Evolutionary conservation across 2,329 filamentous ascomycete genomes (phyloP).

Genomic region (Pseudogymnoascus sp.): DNA sequence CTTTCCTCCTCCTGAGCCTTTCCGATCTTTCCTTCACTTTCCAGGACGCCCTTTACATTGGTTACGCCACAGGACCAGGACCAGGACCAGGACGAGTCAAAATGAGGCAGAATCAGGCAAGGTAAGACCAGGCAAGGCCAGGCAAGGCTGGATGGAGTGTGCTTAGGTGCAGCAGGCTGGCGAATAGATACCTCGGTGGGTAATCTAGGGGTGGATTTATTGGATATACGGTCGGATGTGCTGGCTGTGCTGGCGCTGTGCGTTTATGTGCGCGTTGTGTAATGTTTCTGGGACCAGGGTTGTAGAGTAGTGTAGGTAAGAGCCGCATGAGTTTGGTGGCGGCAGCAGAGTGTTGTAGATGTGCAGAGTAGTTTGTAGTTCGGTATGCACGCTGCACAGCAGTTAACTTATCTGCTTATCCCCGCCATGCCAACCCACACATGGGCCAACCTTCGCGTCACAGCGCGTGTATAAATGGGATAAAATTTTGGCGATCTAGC

Average conservation of each 20-base stretch:
- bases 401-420: not conserved
- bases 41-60: not conserved
- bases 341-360: not conserved
- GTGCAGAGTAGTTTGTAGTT: not conserved
- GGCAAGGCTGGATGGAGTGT: not conserved
- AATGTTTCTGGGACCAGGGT: not conserved
- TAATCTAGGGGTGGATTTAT: conserved; percentile 1
- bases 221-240: not conserved
- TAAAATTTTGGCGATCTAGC: not conserved
- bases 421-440: not conserved
- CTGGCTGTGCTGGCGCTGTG: not conserved
- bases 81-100: conserved; percentile 5
- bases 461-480: not conserved
- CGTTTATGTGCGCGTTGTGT: not conserved
- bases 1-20: not conserved
- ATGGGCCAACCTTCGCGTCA: not conserved
- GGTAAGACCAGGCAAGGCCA: not conserved
- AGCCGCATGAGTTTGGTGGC: not conserved
- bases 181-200: not conserved
- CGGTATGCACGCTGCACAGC: not conserved
- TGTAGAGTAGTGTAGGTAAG: not conserved
- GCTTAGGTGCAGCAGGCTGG: not conserved
- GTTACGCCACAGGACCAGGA: not conserved
- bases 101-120: not conserved
- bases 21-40: not conserved